phyloP scores from a whole-genome alignment of 2,329 filamentous ascomycete species.

The Parastagonospora avenae region DNA sequence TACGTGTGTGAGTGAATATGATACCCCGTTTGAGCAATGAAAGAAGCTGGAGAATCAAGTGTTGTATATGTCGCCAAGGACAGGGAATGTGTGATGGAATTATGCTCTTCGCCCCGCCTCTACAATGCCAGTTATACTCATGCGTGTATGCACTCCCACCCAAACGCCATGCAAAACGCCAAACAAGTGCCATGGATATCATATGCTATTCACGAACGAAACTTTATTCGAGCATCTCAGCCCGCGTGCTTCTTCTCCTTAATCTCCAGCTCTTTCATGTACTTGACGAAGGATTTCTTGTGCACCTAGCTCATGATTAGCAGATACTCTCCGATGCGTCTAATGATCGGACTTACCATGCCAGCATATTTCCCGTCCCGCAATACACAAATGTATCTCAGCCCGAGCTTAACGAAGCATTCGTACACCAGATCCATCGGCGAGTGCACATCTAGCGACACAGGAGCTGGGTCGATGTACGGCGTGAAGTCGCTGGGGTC shows the following conservation, averaged over 20 bases:
- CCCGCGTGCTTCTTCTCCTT: conserved; percentile 28
- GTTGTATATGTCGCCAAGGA: not conserved
- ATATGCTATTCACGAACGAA: not conserved
- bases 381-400: conserved; percentile 90
- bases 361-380: conserved; percentile 85
- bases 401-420: conserved; percentile 90
- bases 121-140: not conserved
- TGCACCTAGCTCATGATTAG: conserved; percentile 64
- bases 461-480: conserved; percentile 89
- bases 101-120: not conserved
- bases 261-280: conserved; percentile 82
- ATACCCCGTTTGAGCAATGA: conserved; percentile 3
- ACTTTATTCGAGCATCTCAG: not conserved
- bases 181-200: conserved; percentile 1
- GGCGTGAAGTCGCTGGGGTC: conserved; percentile 81
- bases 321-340: not conserved
- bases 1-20: not conserved
- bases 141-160: not conserved
- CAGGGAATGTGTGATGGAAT: not conserved
- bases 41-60: not conserved
- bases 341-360: conserved; percentile 64
- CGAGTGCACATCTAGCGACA: conserved; percentile 84
- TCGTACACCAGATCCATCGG: conserved; percentile 97
- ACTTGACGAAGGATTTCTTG: conserved; percentile 96
- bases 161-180: not conserved